Evolutionary conservation across 352 stramenopile genomes (phyloP).

Genomic region (Phytophthora agathidicida): DNA sequence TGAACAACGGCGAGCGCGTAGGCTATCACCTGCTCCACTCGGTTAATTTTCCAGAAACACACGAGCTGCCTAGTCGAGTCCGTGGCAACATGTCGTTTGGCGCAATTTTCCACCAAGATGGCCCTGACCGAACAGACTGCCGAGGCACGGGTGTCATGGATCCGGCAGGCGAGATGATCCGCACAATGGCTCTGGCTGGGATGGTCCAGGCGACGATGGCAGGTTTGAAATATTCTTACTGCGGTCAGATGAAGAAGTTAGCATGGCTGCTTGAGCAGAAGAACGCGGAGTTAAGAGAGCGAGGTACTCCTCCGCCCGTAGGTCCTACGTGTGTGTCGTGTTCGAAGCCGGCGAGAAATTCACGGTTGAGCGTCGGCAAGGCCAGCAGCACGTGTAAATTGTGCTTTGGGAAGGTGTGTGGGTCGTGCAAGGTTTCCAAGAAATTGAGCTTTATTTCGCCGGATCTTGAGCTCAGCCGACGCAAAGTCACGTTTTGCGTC

Average conservation of each 20-base stretch:
- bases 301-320: not conserved
- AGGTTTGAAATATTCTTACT: conserved; percentile 35
- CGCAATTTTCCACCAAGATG: conserved; percentile 35
- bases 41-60: conserved; percentile 22
- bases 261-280: conserved; percentile 28
- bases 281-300: conserved; percentile 2
- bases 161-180: conserved; percentile 28
- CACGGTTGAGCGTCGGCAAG: not conserved
- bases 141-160: conserved; percentile 21
- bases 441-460: conserved; percentile 34
- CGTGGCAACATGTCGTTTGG: conserved; percentile 51
- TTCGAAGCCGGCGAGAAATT: conserved; percentile 3
- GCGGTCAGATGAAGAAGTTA: conserved; percentile 42
- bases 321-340: conserved; percentile 17
- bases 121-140: conserved; percentile 17
- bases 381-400: conserved; percentile 22
- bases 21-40: conserved; percentile 33
- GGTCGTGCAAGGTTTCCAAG: conserved; percentile 23
- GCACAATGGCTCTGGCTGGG: conserved; percentile 5
- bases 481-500: conserved; percentile 37
- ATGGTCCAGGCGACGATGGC: conserved; percentile 25
- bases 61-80: conserved; percentile 19
- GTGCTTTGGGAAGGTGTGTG: conserved; percentile 20
- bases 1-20: conserved; percentile 17
- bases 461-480: conserved; percentile 21